These are phyloP conservation scores for Hypoxylon sp. DNA, from an alignment of 2,329 filamentous ascomycete genomes.

Conservation along the genomic window DNA sequence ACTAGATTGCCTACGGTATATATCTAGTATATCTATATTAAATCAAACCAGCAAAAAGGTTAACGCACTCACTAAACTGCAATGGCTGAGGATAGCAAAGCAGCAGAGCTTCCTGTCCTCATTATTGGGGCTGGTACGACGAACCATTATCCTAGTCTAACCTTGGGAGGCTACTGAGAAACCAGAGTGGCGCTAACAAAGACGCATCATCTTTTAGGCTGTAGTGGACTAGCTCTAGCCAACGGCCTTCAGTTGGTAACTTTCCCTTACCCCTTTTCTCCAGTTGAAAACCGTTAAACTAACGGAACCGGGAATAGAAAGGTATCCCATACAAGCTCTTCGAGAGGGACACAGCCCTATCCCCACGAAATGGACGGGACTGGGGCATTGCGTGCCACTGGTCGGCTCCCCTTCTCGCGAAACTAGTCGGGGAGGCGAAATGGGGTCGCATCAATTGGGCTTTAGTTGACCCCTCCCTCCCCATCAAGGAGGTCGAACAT, in stretches of 20 bases:
- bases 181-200: conserved; percentile 14
- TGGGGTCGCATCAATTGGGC: conserved; percentile 42
- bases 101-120: conserved; percentile 45
- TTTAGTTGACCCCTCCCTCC: conserved; percentile 43
- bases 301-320: conserved; percentile 36
- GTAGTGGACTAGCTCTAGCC: conserved; percentile 48
- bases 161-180: not conserved
- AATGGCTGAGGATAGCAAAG: conserved; percentile 34
- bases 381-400: conserved; percentile 51
- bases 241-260: conserved; percentile 48
- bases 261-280: not conserved
- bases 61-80: not conserved
- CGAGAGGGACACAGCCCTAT: conserved; percentile 41
- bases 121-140: conserved; percentile 50
- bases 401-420: conserved; percentile 42
- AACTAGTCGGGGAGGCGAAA: conserved; percentile 44
- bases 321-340: conserved; percentile 48
- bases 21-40: not conserved
- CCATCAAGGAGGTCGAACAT: conserved; percentile 20
- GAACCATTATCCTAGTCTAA: not conserved
- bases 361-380: conserved; percentile 44
- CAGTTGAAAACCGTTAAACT: not conserved
- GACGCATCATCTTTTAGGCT: conserved; percentile 32
- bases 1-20: not conserved
- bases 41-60: not conserved